Conservation (phyloP, 768 basidiomycete genomes). For the Nidularia sp. region DNA sequence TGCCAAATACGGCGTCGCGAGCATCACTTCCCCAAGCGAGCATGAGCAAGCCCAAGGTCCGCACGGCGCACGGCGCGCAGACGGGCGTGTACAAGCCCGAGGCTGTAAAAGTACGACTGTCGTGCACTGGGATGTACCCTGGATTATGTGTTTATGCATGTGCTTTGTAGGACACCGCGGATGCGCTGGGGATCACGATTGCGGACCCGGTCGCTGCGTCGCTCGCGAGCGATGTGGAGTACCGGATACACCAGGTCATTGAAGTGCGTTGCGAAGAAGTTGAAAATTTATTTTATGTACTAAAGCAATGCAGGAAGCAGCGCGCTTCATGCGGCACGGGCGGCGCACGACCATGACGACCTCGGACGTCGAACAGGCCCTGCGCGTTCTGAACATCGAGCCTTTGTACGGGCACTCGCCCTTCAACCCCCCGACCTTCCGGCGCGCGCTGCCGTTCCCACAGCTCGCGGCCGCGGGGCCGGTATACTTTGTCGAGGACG, state of each 20-base stretch:
- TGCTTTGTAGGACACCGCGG: conserved; percentile 76
- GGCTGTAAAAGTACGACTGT: conserved; percentile 49
- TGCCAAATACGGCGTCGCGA: not conserved
- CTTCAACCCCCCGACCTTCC: conserved; percentile 59
- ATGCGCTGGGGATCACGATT: conserved; percentile 78
- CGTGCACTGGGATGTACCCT: not conserved
- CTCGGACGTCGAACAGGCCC: conserved; percentile 88
- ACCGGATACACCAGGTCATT: conserved; percentile 90
- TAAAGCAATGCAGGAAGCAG: conserved; percentile 67
- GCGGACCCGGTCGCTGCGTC: conserved; percentile 77
- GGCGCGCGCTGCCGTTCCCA: conserved; percentile 51
- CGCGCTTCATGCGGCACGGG: conserved; percentile 94
- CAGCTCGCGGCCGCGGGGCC: conserved; percentile 52
- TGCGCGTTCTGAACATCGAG: conserved; percentile 94
- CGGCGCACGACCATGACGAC: conserved; percentile 87
- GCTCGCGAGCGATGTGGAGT: conserved; percentile 95
- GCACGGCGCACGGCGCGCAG: conserved; percentile 41
- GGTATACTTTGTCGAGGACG: conserved; percentile 93
- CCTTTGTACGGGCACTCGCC: conserved; percentile 86
- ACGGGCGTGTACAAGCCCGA: conserved; percentile 64
- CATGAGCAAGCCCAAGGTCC: conserved; percentile 46
- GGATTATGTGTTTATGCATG: not conserved
- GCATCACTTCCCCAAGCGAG: not conserved
- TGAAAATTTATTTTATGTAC: not conserved
- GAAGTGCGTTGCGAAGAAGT: conserved; percentile 49